Percentiles rank a stretch among this genome's conserved stretches.
These are phyloP conservation scores for Alternaria arborescens DNA, from an alignment of 2,329 filamentous ascomycete genomes.

Conservation along the genomic window DNA sequence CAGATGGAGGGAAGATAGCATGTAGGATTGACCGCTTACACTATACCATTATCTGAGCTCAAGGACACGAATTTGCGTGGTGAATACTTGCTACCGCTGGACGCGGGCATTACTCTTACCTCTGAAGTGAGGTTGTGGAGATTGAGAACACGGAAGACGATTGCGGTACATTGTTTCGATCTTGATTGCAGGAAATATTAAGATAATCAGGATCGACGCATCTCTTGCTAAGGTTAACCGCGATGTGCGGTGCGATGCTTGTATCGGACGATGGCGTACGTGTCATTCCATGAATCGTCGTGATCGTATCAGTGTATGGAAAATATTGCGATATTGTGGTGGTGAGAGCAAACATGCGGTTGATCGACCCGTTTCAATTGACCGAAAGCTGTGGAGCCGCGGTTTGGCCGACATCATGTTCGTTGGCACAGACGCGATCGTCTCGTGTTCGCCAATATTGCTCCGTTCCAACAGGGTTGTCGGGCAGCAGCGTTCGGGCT, in stretches of 20 bases:
- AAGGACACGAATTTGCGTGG: background rate
- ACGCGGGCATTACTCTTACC: background rate
- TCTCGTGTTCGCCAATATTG: conserved; percentile 3
- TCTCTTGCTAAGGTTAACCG: background rate
- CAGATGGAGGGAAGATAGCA: conserved; percentile 65
- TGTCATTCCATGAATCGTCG: background rate
- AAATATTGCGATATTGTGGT: conserved; percentile 1
- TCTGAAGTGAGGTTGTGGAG: background rate
- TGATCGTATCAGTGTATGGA: background rate
- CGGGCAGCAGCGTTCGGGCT: background rate
- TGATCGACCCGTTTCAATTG: background rate
- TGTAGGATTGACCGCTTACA: conserved; percentile 21
- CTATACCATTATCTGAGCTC: background rate
- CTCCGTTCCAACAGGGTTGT: background rate
- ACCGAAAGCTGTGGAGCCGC: conserved; percentile 2
- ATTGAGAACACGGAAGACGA: background rate
- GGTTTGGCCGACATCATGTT: background rate
- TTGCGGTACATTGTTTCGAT: background rate
- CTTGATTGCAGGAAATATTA: background rate
- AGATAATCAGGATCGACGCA: conserved; percentile 1
- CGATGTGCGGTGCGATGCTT: background rate
- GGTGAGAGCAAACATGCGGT: conserved; percentile 1
- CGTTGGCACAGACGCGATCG: background rate
- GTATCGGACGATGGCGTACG: background rate
- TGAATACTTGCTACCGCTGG: background rate